Base-by-base conservation (phyloP, 2,329 filamentous ascomycete species). In the Sordariomycetes sp. region DNA sequence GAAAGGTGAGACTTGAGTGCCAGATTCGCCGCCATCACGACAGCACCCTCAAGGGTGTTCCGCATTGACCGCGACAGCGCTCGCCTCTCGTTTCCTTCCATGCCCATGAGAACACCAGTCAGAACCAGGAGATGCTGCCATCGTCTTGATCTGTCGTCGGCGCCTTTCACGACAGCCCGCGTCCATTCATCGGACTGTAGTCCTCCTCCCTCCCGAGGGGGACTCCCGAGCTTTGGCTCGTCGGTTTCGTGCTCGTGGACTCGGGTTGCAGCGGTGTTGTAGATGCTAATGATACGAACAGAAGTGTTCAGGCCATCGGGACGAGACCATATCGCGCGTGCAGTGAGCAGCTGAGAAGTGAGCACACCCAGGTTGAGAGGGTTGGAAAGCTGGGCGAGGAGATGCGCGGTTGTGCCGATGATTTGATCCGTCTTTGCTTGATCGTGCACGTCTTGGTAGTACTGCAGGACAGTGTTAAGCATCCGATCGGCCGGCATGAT, bases 61-160 rank as follows among this genome's bases (percentile, higher is more conserved):
- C 79, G 70, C 53, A 90, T 66, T 33, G 68, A 57, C 21, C 65
- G 59, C 5, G 79, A 74, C n/a, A 87, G 56, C n/a, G 75, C 72
- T 38, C 72, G 69, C 30, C 76, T 61, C 26, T 79, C 71, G 39
- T 74, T 68, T 12, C 70, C 65, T 43, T 83, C 81, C 49, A 88
- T 80, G 8, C 85, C 86, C 50, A 90, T 71, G 38, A 94, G 58
- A 16, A 94, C 63, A 4, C 86, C 88, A 0, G 79, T 79, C 8
- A 94, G 70, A 5, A 88, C 71, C n/a, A 94, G 64, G 20, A 87
- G 58, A 55, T 94, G 87, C 54, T 86, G 80, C 86, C 86, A 94
- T 49, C 85, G 66, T 18, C 67, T 70, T 12, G 75, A 75, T 29
- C 68, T 65, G 21, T 68, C 69, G 35, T 79, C 73, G 8, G 70